Conservation (phyloP, 305 asterid species). For the Fraxinus latifolia region DNA sequence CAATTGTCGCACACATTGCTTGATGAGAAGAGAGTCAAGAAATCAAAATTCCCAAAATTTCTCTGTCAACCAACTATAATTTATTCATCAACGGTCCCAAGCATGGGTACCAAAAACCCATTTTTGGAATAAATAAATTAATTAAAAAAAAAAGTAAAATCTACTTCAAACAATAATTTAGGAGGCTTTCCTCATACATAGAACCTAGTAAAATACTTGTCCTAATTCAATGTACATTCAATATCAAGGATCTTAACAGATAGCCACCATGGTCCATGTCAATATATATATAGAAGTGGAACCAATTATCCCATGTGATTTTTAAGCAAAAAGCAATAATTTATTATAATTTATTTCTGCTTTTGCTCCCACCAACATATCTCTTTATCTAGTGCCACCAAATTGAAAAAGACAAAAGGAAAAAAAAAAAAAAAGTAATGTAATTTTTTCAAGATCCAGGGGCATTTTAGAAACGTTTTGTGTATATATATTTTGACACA, state of each 20-base stretch:
- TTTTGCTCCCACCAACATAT: not conserved
- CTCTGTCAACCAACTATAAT: too few species aligned
- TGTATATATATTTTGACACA: constrained; percentile 10
- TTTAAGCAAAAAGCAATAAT: constrained; percentile 13
- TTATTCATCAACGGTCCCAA: too few species aligned
- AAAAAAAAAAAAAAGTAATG: not conserved
- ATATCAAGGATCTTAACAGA: not conserved
- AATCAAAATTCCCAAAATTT: too few species aligned
- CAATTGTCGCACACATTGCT: too few species aligned
- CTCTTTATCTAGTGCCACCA: not conserved
- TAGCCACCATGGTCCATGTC: constrained; percentile 24
- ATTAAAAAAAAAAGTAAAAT: too few species aligned
- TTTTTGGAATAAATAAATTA: too few species aligned
- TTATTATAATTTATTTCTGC: not conserved
- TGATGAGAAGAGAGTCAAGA: too few species aligned
- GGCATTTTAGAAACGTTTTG: constrained; percentile 19
- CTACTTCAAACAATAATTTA: not conserved
- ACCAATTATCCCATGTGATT: constrained; percentile 29
- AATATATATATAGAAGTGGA: not conserved
- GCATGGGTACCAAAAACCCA: too few species aligned
- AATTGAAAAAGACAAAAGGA: not conserved
- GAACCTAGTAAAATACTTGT: constrained; percentile 16
- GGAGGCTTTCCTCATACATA: constrained; percentile 15
- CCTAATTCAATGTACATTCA: constrained; percentile 25
- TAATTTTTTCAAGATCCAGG: constrained; percentile 4